Conservation (phyloP, 2,329 filamentous ascomycete species). For the Zymoseptoria tritici region DNA sequence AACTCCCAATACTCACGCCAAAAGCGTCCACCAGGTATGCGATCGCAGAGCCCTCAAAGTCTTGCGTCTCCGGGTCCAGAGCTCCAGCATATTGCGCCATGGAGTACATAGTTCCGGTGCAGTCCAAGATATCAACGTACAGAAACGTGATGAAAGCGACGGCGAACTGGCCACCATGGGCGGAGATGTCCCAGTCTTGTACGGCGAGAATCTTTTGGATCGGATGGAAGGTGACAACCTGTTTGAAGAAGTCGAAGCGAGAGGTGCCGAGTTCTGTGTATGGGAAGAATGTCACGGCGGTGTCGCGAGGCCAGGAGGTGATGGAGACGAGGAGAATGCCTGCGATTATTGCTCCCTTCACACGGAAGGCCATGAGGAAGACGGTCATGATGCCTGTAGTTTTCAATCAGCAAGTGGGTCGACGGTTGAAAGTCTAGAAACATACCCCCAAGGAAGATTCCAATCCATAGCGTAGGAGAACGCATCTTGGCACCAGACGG, state of each 20-base stretch:
- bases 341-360: conserved; percentile 79
- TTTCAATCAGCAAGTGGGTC: no score
- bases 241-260: conserved; percentile 77
- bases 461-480: conserved; percentile 76
- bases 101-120: conserved; percentile 78
- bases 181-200: conserved; percentile 64
- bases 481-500: conserved; percentile 65
- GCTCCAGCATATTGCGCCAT: conserved; percentile 80
- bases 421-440: no score
- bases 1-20: conserved; percentile 70
- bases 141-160: conserved; percentile 81
- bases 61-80: conserved; percentile 73
- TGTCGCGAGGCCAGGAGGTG: conserved; percentile 78
- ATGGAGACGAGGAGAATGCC: conserved; percentile 79
- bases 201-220: conserved; percentile 63
- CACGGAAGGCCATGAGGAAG: conserved; percentile 73
- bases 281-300: conserved; percentile 73
- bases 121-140: conserved; percentile 84
- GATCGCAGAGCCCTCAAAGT: conserved; percentile 77
- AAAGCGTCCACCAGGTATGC: conserved; percentile 80
- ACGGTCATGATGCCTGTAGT: conserved; percentile 56
- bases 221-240: conserved; percentile 76
- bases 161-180: conserved; percentile 67
- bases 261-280: conserved; percentile 60
- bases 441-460: conserved; percentile 71